A percentile compares a stretch with the other conserved stretches of the same genome.
Evolutionary conservation across 2,329 filamentous ascomycete species (phyloP).

Genomic region (Aspergillus sp.): DNA sequence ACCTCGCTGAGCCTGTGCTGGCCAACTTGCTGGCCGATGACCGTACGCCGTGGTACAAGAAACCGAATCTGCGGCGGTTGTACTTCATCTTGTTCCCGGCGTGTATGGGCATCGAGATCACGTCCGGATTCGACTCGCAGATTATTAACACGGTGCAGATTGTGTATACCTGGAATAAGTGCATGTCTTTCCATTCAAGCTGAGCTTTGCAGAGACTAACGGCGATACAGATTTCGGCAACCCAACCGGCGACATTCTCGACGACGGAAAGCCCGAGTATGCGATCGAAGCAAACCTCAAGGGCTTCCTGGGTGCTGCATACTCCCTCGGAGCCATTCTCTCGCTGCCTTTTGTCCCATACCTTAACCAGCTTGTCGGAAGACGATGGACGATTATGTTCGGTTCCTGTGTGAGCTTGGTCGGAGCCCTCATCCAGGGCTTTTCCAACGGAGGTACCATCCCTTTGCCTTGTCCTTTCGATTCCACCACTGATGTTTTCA

Average conservation of each 20-base stretch:
- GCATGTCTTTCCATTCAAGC: constrained; percentile 7
- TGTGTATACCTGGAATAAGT: constrained; percentile 37
- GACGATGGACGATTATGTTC: constrained; percentile 56
- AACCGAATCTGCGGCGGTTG: constrained; percentile 56
- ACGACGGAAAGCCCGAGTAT: constrained; percentile 17
- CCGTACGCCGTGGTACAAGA: constrained; percentile 53
- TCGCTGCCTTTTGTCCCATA: constrained; percentile 58
- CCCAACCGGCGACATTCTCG: constrained; percentile 16
- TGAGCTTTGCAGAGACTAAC: constrained; percentile 7
- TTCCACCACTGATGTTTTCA: constrained; percentile 19
- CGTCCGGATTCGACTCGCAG: constrained; percentile 57
- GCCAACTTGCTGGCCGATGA: constrained; percentile 28
- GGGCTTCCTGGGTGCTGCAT: constrained; percentile 58
- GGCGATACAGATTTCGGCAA: constrained; percentile 18
- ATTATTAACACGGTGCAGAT: constrained; percentile 48
- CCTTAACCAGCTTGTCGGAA: constrained; percentile 54
- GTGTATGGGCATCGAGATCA: constrained; percentile 63
- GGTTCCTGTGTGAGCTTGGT: constrained; percentile 55
- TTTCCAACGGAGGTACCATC: constrained; percentile 45
- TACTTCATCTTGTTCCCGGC: constrained; percentile 60
- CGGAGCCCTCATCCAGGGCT: constrained; percentile 57
- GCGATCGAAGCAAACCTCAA: constrained; percentile 20
- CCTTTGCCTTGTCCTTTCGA: constrained; percentile 8
- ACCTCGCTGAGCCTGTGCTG: constrained; percentile 22
- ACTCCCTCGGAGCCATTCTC: constrained; percentile 58